Percentiles rank a stretch among this genome's conserved stretches.
Evolutionary conservation across 2,329 filamentous ascomycete species (phyloP).

Genomic region (Neocucurbitaria cava): DNA sequence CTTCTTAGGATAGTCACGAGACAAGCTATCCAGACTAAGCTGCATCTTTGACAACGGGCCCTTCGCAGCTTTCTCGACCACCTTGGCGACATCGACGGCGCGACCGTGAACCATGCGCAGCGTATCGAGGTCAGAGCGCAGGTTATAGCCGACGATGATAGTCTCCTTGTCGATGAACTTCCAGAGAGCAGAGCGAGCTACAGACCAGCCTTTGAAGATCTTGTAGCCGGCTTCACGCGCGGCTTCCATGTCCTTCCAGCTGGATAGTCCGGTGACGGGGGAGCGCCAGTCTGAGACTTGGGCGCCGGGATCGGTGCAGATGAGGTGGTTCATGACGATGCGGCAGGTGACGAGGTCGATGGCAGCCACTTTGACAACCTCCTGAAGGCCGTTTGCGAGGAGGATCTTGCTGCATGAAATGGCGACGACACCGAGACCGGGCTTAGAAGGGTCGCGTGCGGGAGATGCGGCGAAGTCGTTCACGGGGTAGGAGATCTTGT

Average conservation of each 20-base stretch:
- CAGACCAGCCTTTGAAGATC: conserved; percentile 42
- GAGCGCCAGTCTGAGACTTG: conserved; percentile 36
- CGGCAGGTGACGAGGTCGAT: conserved; percentile 41
- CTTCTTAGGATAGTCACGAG: conserved; percentile 22
- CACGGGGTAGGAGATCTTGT: conserved; percentile 20
- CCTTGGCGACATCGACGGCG: conserved; percentile 39
- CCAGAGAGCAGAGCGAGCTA: conserved; percentile 38
- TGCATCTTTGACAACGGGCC: conserved; percentile 40
- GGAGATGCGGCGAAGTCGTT: conserved; percentile 33
- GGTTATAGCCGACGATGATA: conserved; percentile 44
- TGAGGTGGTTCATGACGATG: conserved; percentile 41
- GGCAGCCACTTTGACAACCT: conserved; percentile 43
- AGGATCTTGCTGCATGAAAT: conserved; percentile 40
- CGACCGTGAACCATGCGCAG: conserved; percentile 46
- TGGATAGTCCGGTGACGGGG: conserved; percentile 29
- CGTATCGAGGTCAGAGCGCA: conserved; percentile 42
- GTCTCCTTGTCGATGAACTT: conserved; percentile 42
- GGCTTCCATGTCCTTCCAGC: conserved; percentile 32
- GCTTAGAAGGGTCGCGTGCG: conserved; percentile 7
- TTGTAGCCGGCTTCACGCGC: conserved; percentile 37
- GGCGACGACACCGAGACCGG: conserved; percentile 28
- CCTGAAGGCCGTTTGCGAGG: conserved; percentile 25
- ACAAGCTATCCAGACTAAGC: conserved; percentile 39
- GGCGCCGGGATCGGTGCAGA: conserved; percentile 32
- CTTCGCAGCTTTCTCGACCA: conserved; percentile 43